Conservation (phyloP, 495 filamentous ascomycete genomes). For the Xylaria intraflava region DNA sequence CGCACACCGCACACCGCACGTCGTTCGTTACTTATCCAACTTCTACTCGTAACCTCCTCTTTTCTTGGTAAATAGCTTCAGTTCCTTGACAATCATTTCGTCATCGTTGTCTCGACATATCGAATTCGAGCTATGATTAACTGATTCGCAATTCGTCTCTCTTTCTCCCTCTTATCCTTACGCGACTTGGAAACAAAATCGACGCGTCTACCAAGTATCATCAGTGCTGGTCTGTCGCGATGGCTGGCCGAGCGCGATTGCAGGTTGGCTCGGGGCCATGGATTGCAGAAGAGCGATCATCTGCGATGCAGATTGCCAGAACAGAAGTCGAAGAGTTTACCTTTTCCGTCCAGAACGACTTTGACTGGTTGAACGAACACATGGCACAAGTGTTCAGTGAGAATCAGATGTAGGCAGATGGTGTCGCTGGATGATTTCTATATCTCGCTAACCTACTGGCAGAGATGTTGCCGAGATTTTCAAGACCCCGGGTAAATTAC, state of each 20-base stretch:
- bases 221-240: slow-evolving; percentile 33
- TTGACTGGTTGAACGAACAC: slow-evolving; percentile 96
- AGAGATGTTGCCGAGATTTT: slow-evolving; percentile 88
- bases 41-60: not conserved
- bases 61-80: not conserved
- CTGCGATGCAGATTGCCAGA: slow-evolving; percentile 43
- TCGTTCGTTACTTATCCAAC: not conserved
- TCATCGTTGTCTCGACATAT: not conserved
- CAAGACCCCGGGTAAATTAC: slow-evolving; percentile 91
- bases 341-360: slow-evolving; percentile 80
- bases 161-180: not conserved
- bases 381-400: slow-evolving; percentile 89
- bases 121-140: slow-evolving; percentile 17
- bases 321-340: slow-evolving; percentile 80
- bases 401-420: slow-evolving; percentile 63
- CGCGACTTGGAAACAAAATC: slow-evolving; percentile 15
- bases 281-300: slow-evolving; percentile 46
- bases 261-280: slow-evolving; percentile 50
- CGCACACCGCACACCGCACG: not conserved
- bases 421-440: not conserved
- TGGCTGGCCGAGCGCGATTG: slow-evolving; percentile 45
- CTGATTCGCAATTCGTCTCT: slow-evolving; percentile 11
- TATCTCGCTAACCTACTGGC: slow-evolving; percentile 31
- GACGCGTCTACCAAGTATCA: slow-evolving; percentile 18
- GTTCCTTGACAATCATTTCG: not conserved